Base-by-base conservation (phyloP, 495 filamentous ascomycete genomes). In the Tuber indicum region DNA sequence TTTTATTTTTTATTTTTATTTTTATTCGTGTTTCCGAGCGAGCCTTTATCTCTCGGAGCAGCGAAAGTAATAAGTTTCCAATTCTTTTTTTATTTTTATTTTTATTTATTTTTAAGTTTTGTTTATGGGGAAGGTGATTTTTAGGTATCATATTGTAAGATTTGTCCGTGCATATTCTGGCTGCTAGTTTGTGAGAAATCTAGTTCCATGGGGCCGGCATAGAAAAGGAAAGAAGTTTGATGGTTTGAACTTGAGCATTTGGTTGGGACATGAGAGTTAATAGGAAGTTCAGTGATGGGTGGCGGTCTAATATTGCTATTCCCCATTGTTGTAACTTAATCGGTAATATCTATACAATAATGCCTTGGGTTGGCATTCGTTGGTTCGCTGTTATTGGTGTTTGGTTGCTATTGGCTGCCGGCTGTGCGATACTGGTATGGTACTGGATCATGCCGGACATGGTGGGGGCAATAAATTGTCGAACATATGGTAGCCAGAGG, bases 231-330 rank as follows among this genome's bases (percentile, higher is more conserved):
- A 32, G 58, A 36, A 19, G 58, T 66, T 66, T 19, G 58, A 19
- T 36, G 26, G 26, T 66, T 66, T 26, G 14, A 19, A 36, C 58
- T 36, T 66, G 58, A 66, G 26, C 58, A 66, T 36, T 32, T 66
- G 17, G 58, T 66, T 5, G 58, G 58, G 12, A 17, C 32, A 66
- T 9, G 8, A 26, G 23, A 26, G n/a, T 26, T 26, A 62, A 62
- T 66, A 36, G 26, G 26, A 36, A 66, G 58, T 66, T 36, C 26
- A 8, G 58, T 66, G 26, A 36, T 36, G 58, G 26, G 58, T 36
- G 58, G 26, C 5, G 58, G 71, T 46, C 41, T 72, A 23, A 72
- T 72, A 72, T 72, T 45, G 71, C 39, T 72, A 42, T 72, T 46
- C 26, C 71, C 43, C 32, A 72, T 42, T 72, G 10, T 17, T 66